Evolutionary conservation across 2,329 filamentous ascomycete genomes (phyloP), one percentile per base, ranked within the genome.

Genomic region (Monosporascus sp.): DNA sequence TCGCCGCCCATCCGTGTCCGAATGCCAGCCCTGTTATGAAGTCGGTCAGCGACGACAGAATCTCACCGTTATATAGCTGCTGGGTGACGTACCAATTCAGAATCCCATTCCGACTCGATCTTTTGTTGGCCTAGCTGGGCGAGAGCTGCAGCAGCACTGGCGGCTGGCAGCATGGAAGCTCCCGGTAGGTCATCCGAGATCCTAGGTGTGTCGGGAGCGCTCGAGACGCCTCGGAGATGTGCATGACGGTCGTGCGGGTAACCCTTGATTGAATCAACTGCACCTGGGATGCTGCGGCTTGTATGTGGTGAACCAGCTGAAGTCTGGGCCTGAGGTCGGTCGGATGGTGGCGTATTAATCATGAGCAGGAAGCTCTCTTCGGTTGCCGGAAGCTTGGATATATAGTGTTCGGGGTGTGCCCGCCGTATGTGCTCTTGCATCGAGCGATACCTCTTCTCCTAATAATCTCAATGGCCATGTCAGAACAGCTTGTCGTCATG

Each of bases 391-490:
- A 97, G 88, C 82, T 97, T 97, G 48, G 94, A 87, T 64, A 99
- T 96, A 75, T 97, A 97, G 72, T 97, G 88, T 71, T 96, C 91
- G 56, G 93, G 93, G 71, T 99, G 94, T 62, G 94, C 93, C 72
- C 94, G 87, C 65, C 94, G 90, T 67, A 99, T 97, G 69, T 99
- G 94, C 81, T 99, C 94, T 75, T 97, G 94, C 90, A 99, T 97
- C 58, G 93, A 97, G 72, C 94, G 91, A 76, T 92, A 99, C 63
- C 90, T 84, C 75, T 96, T 96, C 77, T 95, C 90, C 90, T 95
- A 73, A 70, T 53, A 61, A 60, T 59, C 51, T 48, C 54, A 55
- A 59, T 60, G 57, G 56, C 52, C 52, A 55, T 52, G 61, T 66
- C 55, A 62, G 55, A 52, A 55, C 49, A 56, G 37, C 44, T 50